Evolutionary conservation across 805 yeast species (phyloP).

Genomic region (Schwanniomyces vanrijiae): DNA sequence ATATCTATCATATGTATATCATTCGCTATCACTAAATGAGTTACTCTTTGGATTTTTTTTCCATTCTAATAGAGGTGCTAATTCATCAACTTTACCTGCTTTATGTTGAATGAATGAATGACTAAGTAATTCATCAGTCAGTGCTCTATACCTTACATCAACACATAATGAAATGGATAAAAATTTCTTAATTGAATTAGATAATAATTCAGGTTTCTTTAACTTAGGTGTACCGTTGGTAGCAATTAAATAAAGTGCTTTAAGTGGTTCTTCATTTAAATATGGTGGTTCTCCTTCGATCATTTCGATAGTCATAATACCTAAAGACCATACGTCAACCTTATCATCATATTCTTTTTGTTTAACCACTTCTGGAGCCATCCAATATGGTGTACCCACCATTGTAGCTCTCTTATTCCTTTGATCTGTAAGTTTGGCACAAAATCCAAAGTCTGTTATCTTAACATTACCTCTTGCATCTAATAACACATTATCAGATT

Average conservation of each 20-base stretch:
- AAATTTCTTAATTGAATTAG: constrained; percentile 78
- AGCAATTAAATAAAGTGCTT: constrained; percentile 74
- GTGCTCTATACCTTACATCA: constrained; percentile 88
- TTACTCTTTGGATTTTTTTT: constrained; percentile 19
- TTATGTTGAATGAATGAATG: constrained; percentile 66
- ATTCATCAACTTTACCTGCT: constrained; percentile 59
- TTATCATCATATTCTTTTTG: constrained; percentile 80
- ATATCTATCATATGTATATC: not conserved
- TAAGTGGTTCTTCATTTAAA: constrained; percentile 74
- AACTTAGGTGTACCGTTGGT: constrained; percentile 80
- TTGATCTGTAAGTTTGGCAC: constrained; percentile 76
- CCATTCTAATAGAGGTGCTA: constrained; percentile 61
- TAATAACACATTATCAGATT: constrained; percentile 46
- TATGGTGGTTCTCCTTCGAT: constrained; percentile 86
- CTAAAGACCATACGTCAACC: constrained; percentile 81
- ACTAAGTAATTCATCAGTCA: constrained; percentile 80
- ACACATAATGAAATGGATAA: constrained; percentile 90
- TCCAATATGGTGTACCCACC: constrained; percentile 91
- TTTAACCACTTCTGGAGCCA: constrained; percentile 85
- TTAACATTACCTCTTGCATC: constrained; percentile 45
- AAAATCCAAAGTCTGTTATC: constrained; percentile 48
- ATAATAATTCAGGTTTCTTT: constrained; percentile 65
- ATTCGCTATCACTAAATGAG: constrained; percentile 4
- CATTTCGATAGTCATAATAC: constrained; percentile 87
- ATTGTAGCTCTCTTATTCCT: constrained; percentile 75